Evolutionary conservation across 352 stramenopile genomes (phyloP), one percentile per base, ranked within the genome.

Genomic region (Bremia lactucae): DNA sequence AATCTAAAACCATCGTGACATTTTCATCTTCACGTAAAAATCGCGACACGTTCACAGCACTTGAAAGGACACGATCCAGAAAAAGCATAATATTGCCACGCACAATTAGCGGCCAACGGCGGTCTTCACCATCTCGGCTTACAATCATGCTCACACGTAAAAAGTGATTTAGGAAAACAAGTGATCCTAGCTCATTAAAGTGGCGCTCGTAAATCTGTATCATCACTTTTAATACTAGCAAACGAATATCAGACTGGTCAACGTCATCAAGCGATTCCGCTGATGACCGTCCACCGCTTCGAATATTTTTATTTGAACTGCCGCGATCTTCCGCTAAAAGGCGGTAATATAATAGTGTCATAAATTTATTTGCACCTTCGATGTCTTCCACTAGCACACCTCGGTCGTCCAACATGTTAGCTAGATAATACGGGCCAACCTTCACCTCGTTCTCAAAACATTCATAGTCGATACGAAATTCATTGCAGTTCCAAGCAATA

Each of bases 291-390:
- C 55, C 45, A 33, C 31, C 36, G 20, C 61, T 62, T 14, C 46
- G 39, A 47, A 59, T 10, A n/a, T 48, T 57, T 9, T 53, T 49
- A 4, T 25, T 11, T 18, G 22, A 49, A 22, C 55, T 41, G 22
- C 6, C 49, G 10, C 43, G 53, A 21, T 87, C 74, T 65, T 91
- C 76, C 13, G 75, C 74, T 16, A 90, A 59, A 31, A 93, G 43
- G 9, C 80, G 75, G 23, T 90, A 90, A 52, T 93, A 93, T 15
- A 93, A 50, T n/a, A 91, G 46, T 11, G 68, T 87, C 75, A 93
- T 90, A 21, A 93, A 89, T 42, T 77, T 72, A 14, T 87, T 68
- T 6, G 72, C 62, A 23, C 68, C 70, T 2, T 83, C 73, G 42
- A 93, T 78, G 18, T 89, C 74, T 59, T 89, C 80, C 13, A 83